Base-by-base conservation (phyloP, 2,329 filamentous ascomycete species). In the Chaetothyriales sp. region DNA sequence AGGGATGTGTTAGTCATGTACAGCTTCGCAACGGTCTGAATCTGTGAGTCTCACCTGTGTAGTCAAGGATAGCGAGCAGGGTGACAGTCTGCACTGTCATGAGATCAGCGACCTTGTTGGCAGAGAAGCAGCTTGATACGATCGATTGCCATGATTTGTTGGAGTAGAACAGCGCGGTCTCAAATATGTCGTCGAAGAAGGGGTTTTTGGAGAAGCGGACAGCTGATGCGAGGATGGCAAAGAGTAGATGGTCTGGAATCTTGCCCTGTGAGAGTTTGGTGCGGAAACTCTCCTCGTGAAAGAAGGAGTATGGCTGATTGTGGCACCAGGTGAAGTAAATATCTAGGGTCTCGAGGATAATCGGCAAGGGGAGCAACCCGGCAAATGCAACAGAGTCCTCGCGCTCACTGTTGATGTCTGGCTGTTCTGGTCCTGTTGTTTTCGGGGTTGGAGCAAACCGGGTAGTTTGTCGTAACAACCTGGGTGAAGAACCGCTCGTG, bases 221-320 rank as follows among this genome's bases (percentile, higher is more conserved):
- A 3, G 65, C 61, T 7, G 60, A 59, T 5, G 65, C 66, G 15
- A 63, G 49, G 43, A 68, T 47, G 46, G 65, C 65, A 26, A 66
- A 60, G 7, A 64, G 46, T 22, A 68, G 50, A 36, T 63, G 63
- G 10, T 57, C 51, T 3, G 66, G 61, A 1, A 66, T 25, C 5
- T 22, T n/a, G 2, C 56, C 55, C 7, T 55, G 51, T 5, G 61
- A 54, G 1, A 66, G 51, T 20, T 56, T 56, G 18, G 58, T 55
- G 4, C 65, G 61, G 48, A 69, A 69, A 1, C 52, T 60, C 0
- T 42, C 44, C 48, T 68, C 65, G 25, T 67, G 64, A 51, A 69
- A 67, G 49, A 64, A 66, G 0, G 59, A 63, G 52, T 69, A 69
- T 1, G 66, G 66, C 28, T 68, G 64, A 36, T 66, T 67, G 28